Evolutionary conservation across 495 filamentous ascomycete species (phyloP), one percentile per base, ranked within the genome.

Genomic region (Penicillium riverlandense): DNA sequence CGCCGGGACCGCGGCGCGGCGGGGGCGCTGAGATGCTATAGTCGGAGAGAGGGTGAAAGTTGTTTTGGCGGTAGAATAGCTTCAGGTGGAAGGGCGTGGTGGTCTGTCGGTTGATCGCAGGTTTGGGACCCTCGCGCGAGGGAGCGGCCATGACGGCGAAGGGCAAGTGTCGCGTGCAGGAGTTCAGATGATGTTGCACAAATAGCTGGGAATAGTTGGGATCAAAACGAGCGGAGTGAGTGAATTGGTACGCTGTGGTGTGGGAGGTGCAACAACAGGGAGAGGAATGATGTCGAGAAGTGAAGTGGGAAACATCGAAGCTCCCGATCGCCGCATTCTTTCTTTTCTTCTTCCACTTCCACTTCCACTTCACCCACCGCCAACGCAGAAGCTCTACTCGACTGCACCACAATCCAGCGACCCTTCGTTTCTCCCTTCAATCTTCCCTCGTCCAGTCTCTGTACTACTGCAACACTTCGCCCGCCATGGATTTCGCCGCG

Each of bases 61-160:
- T 74, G 54, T 82, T 78, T 7, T 68, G 74, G 45, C 82, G 77
- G 68, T 94, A 94, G 72, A 91, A 96, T 53, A 96, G 79, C 61
- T 86, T 91, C 11, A 98, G 74, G 56, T 90, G 80, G 71, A 96
- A 95, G 33, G 92, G 92, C 2, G 85, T 80, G 29, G 84, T 88
- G 34, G 78, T 72, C 67, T 88, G 80, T 59, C 88, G 80, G 66
- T 88, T 79, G 48, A 69, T 65, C 31, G 53, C 41, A 34, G 58
- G 44, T 43, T 57, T 63, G 39, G 56, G 41, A 44, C 50, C 52
- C 36, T 61, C 53, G 44, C 55, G 54, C 33, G 52, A 50, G 27
- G 61, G 41, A 38, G 54, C 50, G 13, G 59, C 48, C 61, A 67
- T 67, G 37, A 33, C 47, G 40, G 34, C 15, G 38, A 42, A 37